Evolutionary conservation across 805 yeast genomes (phyloP), one percentile per base, ranked within the genome.

Genomic region (Saccharomycopsis olivae): DNA sequence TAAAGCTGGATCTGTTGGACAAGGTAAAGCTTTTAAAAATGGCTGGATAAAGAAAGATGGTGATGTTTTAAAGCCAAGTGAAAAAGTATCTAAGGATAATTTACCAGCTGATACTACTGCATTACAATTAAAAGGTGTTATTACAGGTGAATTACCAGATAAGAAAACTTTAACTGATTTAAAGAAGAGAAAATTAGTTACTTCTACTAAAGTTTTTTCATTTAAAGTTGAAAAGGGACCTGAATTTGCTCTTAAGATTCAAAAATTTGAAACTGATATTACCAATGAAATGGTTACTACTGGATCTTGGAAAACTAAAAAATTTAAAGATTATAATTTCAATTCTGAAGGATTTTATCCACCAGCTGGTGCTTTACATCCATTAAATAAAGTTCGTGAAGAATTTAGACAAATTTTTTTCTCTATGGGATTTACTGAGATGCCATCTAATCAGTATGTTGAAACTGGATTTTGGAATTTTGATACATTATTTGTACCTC

Each of bases 381-480:
- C 99, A 28, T 72, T 92, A 54, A 86, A 78, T 68, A 92, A 92
- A 63, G 97, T 92, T 44, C 77, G 96, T 56, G 96, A 89, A 63
- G 98, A 92, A 62, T 92, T 92, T 66, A 75, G 98, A 66, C 95
- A 88, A 62, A 89, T 92, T 56, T 92, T 92, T 75, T 89, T 92
- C 66, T 78, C 92, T 29, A 78, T 92, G 88, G 99, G 99, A 5
- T 92, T 92, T 77, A 77, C 92, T 21, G 99, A 92, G 66, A 92
- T 92, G 99, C 96, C 98, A 46, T 81, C 98, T 19, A 89, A 89
- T 62, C 96, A 89, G 62, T 92, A 88, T 59, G 99, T 92, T 39
- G 99, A 92, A 59, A 75, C 92, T 14, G 97, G 97, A 3, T 92
- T 92, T 77, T 92, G 99, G 99, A 92, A 92, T 65, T 92, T 92